phyloP scores from a whole-genome alignment of 2,329 filamentous ascomycete species.

The Cercospora sp. region DNA sequence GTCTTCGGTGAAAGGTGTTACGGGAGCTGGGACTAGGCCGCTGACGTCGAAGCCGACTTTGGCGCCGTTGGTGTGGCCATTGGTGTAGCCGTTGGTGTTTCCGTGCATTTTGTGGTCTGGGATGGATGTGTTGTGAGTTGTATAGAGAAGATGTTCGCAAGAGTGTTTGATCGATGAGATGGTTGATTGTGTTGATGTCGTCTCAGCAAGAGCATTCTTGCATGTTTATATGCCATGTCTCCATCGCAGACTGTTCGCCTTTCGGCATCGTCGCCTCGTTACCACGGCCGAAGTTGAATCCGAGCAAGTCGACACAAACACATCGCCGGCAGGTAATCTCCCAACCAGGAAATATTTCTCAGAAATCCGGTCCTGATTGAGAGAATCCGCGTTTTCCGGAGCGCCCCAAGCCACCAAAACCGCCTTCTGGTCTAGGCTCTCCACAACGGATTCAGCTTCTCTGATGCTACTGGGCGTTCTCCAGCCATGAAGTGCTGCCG shows the following conservation, averaged over 20 bases:
- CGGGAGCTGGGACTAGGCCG: background rate
- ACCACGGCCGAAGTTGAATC: background rate
- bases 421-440: background rate
- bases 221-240: background rate
- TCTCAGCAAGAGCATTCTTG: background rate
- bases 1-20: slow-evolving; percentile 28
- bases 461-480: background rate
- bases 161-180: background rate
- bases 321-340: background rate
- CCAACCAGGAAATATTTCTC: background rate
- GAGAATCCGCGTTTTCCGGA: background rate
- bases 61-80: background rate
- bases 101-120: background rate
- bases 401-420: background rate
- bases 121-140: background rate
- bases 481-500: background rate
- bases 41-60: background rate
- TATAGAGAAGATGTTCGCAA: background rate
- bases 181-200: background rate
- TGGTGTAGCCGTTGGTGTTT: background rate
- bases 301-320: background rate
- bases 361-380: background rate
- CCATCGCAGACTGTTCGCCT: background rate
- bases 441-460: background rate
- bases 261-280: background rate